Evolutionary conservation across 2,329 filamentous ascomycete species (phyloP).

Genomic region (Zopfia rhizophila): DNA sequence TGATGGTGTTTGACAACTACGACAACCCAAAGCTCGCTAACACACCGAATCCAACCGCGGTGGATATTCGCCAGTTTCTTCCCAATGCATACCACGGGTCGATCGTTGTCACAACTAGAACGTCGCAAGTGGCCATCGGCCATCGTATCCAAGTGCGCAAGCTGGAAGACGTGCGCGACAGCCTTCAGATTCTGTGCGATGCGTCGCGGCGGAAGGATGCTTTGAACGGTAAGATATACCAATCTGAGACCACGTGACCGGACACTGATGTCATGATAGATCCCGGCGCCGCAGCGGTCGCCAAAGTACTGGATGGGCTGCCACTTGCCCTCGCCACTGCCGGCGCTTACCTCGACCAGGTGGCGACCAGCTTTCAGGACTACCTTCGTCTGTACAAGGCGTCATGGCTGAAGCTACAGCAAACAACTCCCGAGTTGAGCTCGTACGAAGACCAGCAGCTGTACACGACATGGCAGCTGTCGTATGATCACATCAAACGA

Average conservation of each 20-base stretch:
- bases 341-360: conserved; percentile 55
- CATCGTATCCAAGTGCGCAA: conserved; percentile 44
- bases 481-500: conserved; percentile 49
- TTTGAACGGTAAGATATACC: conserved; percentile 35
- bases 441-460: conserved; percentile 48
- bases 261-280: conserved; percentile 31
- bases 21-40: conserved; percentile 48
- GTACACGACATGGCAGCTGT: conserved; percentile 54
- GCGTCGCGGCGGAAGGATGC: conserved; percentile 33
- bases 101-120: conserved; percentile 56
- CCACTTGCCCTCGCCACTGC: conserved; percentile 59
- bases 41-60: conserved; percentile 17
- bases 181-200: conserved; percentile 46
- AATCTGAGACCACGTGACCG: too few species aligned
- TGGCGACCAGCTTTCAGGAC: conserved; percentile 47
- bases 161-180: conserved; percentile 42
- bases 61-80: conserved; percentile 46
- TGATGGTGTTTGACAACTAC: conserved; percentile 53
- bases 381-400: conserved; percentile 55
- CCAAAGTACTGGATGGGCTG: conserved; percentile 53
- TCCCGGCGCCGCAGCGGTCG: conserved; percentile 38
- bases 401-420: conserved; percentile 52
- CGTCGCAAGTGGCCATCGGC: conserved; percentile 46
- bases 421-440: conserved; percentile 36
- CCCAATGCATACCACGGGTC: conserved; percentile 52